Evolutionary conservation across 768 basidiomycete genomes (phyloP), one percentile per base, ranked within the genome.

Genomic region (Tricholoma hemisulphureum): DNA sequence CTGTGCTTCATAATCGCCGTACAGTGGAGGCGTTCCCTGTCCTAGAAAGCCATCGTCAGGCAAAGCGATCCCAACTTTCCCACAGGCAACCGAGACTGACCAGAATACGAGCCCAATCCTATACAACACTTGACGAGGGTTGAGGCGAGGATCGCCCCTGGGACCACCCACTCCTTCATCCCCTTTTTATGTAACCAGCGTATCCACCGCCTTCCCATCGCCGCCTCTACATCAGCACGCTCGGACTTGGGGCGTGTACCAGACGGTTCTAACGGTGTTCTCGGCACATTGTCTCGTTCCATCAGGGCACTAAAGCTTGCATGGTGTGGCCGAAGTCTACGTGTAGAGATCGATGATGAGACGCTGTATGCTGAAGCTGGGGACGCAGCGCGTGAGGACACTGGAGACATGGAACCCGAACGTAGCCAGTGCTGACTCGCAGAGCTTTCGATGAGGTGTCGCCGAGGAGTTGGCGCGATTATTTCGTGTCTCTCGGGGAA

Each of bases 1-100:
- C 66, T 95, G 94, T 0, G 94, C 94, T 69, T 96, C 94, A 63
- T 91, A 96, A 72, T 96, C 94, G 3, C 94, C 94, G 61, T 81
- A 92, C 86, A 94, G 87, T 0, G 92, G 93, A 0, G 93, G 89
- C 2, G 84, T 83, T 28, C 69, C 77, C 61, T 82, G 69, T 6
- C 93, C 93, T 92, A 60, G 21, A 56, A 32, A 31, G 39, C 3
- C 8, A 29, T 49, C 7, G 29, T 55, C 43, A 62, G 46, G 28
- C 18, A 48, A 32, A 13, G 55, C 10, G n/a, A n/a, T n/a, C n/a
- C n/a, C 24, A 53, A 9, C 46, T 21, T 24, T 18, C 23, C 10
- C 16, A 21, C 26, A n/a, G 23, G 10, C 34, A 20, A n/a, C 20
- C 3, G n/a, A 10, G 16, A 73, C 87, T 56, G 59, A 91, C 93